A percentile compares a stretch with the other conserved stretches of the same genome.
phyloP scores from a whole-genome alignment of 106 monocot genomes.

The Dactylorhiza incarnata region DNA sequence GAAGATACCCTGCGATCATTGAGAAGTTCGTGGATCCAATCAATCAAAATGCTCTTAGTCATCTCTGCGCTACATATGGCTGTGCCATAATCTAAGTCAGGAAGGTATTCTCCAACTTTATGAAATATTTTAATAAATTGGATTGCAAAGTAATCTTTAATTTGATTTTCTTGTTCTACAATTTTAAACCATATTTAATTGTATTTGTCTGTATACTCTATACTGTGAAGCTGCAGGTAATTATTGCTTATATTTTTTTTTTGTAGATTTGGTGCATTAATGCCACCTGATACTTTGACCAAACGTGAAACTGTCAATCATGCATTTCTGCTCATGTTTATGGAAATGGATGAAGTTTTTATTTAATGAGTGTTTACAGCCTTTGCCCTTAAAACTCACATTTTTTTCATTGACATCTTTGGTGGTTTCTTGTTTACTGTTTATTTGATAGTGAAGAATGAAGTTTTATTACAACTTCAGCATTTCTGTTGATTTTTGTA shows the following conservation, averaged over 20 bases:
- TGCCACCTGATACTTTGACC: neutral
- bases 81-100: conserved; percentile 61
- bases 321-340: neutral
- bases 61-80: conserved; percentile 65
- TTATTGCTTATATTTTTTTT: neutral
- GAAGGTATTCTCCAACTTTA: neutral
- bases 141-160: neutral
- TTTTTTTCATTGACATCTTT: neutral
- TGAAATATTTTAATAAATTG: neutral
- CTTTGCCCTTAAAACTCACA: neutral
- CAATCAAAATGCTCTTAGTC: conserved; percentile 50
- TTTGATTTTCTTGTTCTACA: neutral
- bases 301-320: neutral
- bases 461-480: neutral
- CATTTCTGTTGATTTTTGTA: neutral
- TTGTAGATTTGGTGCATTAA: neutral
- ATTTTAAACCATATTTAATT: neutral
- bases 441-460: neutral
- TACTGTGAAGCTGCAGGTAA: neutral
- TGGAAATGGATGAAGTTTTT: neutral
- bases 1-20: conserved; percentile 60
- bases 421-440: neutral
- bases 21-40: conserved; percentile 57
- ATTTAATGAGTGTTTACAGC: neutral
- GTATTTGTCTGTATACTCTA: neutral